These are phyloP conservation scores for Dioszegia aurantiaca DNA, from an alignment of 768 basidiomycete genomes.

Conservation along the genomic window DNA sequence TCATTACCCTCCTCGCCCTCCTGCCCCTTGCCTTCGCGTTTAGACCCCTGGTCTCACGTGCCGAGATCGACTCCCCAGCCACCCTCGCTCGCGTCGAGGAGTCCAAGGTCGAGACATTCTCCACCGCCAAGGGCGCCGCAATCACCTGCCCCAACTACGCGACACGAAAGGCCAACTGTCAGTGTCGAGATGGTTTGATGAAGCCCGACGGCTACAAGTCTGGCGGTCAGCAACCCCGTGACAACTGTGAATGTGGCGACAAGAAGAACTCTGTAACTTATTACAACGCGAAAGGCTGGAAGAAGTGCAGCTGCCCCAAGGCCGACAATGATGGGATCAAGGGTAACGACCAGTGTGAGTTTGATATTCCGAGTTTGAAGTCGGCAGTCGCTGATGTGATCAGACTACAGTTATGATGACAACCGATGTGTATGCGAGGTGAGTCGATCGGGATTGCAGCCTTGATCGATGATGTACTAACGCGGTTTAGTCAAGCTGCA, in stretches of 20 bases:
- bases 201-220: constrained; percentile 8
- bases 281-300: neutral
- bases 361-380: neutral
- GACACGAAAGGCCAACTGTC: constrained; percentile 1
- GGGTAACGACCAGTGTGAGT: constrained; percentile 9
- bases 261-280: neutral
- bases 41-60: neutral
- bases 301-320: constrained; percentile 1
- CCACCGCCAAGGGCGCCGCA: neutral
- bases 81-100: neutral
- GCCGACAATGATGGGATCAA: neutral
- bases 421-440: constrained; percentile 8
- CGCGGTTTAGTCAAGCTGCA: constrained; percentile 1
- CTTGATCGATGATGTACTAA: neutral
- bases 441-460: too few species aligned
- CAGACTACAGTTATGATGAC: constrained; percentile 6
- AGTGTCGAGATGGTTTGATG: constrained; percentile 12
- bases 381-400: neutral
- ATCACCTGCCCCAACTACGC: constrained; percentile 2
- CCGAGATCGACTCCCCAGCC: neutral
- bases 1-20: constrained; percentile 7
- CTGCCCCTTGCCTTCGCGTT: constrained; percentile 7
- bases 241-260: constrained; percentile 8
- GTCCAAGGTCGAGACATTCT: constrained; percentile 1
- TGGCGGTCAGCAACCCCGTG: neutral